Percentiles rank a stretch among this genome's conserved stretches.
These are phyloP conservation scores for Lipomyces starkeyi DNA, from an alignment of 805 yeast genomes.

Conservation along the genomic window DNA sequence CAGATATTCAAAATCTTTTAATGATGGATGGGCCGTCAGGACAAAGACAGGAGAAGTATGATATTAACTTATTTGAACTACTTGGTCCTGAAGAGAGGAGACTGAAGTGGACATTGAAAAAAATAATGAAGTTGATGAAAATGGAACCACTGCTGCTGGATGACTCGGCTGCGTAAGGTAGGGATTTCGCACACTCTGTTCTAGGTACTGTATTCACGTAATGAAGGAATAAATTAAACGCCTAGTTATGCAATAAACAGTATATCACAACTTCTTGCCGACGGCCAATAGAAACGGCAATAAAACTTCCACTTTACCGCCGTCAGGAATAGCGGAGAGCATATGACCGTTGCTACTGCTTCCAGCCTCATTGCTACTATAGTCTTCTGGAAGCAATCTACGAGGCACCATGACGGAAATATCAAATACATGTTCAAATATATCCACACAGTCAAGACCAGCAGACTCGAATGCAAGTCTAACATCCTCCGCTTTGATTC, in stretches of 20 bases:
- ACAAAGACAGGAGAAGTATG: background rate
- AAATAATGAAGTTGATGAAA: background rate
- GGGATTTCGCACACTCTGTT: background rate
- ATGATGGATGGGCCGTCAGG: background rate
- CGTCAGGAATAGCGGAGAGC: background rate
- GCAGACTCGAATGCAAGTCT: constrained; percentile 14
- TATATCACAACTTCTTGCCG: constrained; percentile 12
- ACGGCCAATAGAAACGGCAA: constrained; percentile 24
- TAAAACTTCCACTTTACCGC: constrained; percentile 2
- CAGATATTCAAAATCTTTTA: too few relatives aligned
- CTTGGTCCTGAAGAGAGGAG: background rate
- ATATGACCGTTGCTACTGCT: background rate
- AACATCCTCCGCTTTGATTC: constrained; percentile 15
- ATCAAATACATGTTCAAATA: constrained; percentile 22
- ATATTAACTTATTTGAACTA: too few relatives aligned
- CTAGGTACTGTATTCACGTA: background rate
- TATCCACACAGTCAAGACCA: constrained; percentile 10
- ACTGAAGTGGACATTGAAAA: background rate
- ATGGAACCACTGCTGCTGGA: background rate
- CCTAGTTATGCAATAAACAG: background rate
- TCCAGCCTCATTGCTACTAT: background rate
- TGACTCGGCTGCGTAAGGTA: background rate
- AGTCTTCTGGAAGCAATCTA: background rate
- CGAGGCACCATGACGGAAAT: constrained; percentile 17
- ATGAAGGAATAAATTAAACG: background rate